Evolutionary conservation across 2,329 filamentous ascomycete species (phyloP).

Genomic region (Colletotrichum theobromicola): DNA sequence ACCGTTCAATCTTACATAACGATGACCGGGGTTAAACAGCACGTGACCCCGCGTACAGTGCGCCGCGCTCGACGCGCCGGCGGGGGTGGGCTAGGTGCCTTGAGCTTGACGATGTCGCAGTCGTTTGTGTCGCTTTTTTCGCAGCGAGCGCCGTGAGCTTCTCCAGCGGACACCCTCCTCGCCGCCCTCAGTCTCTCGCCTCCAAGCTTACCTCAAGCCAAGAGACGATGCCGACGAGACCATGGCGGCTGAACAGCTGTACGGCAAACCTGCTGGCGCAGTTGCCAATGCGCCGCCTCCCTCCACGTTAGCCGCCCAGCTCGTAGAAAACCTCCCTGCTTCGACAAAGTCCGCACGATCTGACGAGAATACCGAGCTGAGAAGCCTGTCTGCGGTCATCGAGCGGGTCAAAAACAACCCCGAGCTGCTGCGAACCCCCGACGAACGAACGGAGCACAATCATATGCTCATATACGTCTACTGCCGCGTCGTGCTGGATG

Average conservation of each 20-base stretch:
- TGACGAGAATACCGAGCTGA: constrained; percentile 75
- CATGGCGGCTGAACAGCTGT: constrained; percentile 18
- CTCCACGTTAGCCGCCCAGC: constrained; percentile 86
- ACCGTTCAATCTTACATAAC: background rate
- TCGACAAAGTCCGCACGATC: constrained; percentile 65
- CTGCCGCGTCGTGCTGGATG: constrained; percentile 77
- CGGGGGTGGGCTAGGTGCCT: background rate
- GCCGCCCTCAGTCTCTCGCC: background rate
- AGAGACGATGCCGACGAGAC: background rate
- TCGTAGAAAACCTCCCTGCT: constrained; percentile 80
- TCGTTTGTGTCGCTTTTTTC: background rate
- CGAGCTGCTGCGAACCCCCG: constrained; percentile 60
- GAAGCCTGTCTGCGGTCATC: constrained; percentile 67
- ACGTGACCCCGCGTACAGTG: constrained; percentile 15
- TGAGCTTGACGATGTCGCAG: background rate
- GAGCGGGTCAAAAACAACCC: constrained; percentile 59
- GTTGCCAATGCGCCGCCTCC: constrained; percentile 60
- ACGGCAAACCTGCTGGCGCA: constrained; percentile 15
- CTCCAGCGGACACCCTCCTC: background rate
- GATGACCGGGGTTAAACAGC: background rate
- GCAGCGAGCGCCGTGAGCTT: background rate
- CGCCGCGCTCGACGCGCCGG: background rate
- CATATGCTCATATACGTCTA: constrained; percentile 87
- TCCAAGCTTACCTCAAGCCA: background rate
- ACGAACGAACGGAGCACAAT: constrained; percentile 77